Evolutionary conservation across 257 asterid species (phyloP).

Genomic region (Jacaranda copaia): DNA sequence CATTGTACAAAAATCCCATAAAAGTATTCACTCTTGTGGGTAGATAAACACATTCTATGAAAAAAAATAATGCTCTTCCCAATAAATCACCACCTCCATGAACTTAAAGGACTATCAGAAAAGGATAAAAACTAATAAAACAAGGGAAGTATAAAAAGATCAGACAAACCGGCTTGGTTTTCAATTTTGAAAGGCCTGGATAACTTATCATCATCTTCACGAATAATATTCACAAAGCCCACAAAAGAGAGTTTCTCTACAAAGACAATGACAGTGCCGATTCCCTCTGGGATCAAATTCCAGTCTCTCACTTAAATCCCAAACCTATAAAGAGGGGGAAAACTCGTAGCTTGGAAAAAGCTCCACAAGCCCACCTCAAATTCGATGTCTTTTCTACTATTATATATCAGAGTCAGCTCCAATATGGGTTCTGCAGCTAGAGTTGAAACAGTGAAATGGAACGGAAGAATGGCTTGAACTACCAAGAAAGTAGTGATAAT

Average conservation of each 20-base stretch:
- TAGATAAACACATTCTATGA: neutral
- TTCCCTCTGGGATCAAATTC: constrained; percentile 23
- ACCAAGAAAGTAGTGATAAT: constrained; percentile 16
- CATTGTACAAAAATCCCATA: constrained; percentile 24
- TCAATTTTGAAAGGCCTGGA: constrained; percentile 59
- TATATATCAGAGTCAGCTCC: constrained; percentile 2
- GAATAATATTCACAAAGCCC: neutral
- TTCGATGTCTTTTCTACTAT: constrained; percentile 8
- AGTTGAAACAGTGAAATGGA: constrained; percentile 24
- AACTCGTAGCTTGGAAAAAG: neutral
- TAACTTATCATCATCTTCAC: constrained; percentile 63
- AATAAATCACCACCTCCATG: constrained; percentile 6
- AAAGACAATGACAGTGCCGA: constrained; percentile 7
- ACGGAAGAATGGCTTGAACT: constrained; percentile 25
- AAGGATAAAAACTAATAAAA: neutral
- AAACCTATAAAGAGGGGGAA: constrained; percentile 4
- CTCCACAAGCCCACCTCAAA: constrained; percentile 8
- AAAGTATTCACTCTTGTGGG: neutral
- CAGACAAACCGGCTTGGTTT: constrained; percentile 59
- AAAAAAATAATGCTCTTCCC: neutral
- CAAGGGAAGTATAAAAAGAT: neutral
- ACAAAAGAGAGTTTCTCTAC: neutral
- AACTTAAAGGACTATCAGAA: neutral
- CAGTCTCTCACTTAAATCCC: constrained; percentile 19
- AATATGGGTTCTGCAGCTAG: neutral